Base-by-base conservation (phyloP, 1,284 basidiomycete genomes). In the Phellopilus nigrolimitatus region DNA sequence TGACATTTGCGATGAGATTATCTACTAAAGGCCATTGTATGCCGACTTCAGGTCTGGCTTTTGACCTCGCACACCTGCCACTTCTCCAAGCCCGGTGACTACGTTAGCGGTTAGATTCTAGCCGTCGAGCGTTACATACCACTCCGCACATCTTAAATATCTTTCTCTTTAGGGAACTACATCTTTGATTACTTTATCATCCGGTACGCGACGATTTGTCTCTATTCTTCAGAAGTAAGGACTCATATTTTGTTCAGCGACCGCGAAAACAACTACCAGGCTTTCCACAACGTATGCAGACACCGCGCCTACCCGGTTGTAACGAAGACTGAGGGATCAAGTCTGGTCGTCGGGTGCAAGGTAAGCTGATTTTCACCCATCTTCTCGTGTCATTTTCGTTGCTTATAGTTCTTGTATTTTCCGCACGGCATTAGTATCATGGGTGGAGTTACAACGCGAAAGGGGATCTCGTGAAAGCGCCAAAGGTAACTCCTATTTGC, bases 221-320 rank as follows among this genome's bases (percentile, higher is more conserved):
- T 33, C 1, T 15, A 9, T 12, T 22, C 22, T 15, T 7, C 6
- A 21, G 12, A 44, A 30, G 0, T 17, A 2, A 28, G 22, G 25
- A 24, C 38, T 38, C 6, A 34, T n/a, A 31, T 4, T 31, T 39
- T 15, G 15, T 19, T 25, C 28, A 58, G 56, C 13, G 56, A 59
- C 47, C 50, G 48, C 10, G 56, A 60, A n/a, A 56, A 55, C 37
- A 53, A 56, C 36, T 57, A 53, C 45, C 51, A 54, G 21, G 51
- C 56, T 15, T 53, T 54, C 42, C 56, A 61, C 51, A 61, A 59
- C 27, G 55, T 59, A 10, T 61, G 62, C 47, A 55, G 59, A 13
- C 59, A 62, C 38, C 55, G 61, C n/a, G 61, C 59, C 7, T 62
- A 57, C 48, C 61, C 61, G 2, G 57, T 63, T 34, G 56, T 60